Conservation (phyloP, 2,329 filamentous ascomycete genomes). For the Endocalyx cinctus region DNA sequence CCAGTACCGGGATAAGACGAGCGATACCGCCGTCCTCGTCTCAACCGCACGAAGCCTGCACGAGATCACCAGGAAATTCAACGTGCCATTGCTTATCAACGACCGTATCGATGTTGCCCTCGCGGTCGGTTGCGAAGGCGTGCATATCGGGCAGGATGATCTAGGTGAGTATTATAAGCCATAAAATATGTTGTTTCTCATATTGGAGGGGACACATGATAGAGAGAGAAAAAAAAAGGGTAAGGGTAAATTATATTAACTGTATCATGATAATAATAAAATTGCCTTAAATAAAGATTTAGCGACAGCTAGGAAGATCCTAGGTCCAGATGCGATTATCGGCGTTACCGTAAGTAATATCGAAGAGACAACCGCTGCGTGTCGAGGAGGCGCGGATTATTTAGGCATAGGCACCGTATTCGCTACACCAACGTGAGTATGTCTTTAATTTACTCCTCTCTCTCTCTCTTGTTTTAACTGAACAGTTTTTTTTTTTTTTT, state of each 20-base stretch:
- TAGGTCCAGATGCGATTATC: constrained; percentile 76
- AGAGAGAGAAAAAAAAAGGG: too few species aligned
- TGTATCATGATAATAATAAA: too few species aligned
- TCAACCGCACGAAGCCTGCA: constrained; percentile 69
- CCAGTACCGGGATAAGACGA: constrained; percentile 86
- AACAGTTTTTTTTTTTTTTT: neutral
- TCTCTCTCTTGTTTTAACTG: too few species aligned
- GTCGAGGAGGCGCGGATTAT: constrained; percentile 77
- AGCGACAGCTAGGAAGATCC: constrained; percentile 61
- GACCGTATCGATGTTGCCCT: constrained; percentile 87
- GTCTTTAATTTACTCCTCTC: neutral
- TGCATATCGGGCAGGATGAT: constrained; percentile 94
- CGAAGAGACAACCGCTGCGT: constrained; percentile 68
- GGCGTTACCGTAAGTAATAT: constrained; percentile 78
- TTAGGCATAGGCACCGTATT: constrained; percentile 88
- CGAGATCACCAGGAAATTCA: constrained; percentile 58
- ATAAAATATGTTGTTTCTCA: too few species aligned
- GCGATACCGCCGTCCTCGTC: constrained; percentile 68
- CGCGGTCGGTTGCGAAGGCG: constrained; percentile 81
- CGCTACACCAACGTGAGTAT: constrained; percentile 68
- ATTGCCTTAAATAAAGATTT: constrained; percentile 43
- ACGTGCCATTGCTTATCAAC: constrained; percentile 84
- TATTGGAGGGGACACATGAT: too few species aligned
- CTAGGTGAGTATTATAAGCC: constrained; percentile 62
- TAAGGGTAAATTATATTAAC: too few species aligned